Evolutionary conservation across 108 stramenopile genomes (phyloP), one percentile per base, ranked within the genome.

Genomic region (Discostella stelligeroides): DNA sequence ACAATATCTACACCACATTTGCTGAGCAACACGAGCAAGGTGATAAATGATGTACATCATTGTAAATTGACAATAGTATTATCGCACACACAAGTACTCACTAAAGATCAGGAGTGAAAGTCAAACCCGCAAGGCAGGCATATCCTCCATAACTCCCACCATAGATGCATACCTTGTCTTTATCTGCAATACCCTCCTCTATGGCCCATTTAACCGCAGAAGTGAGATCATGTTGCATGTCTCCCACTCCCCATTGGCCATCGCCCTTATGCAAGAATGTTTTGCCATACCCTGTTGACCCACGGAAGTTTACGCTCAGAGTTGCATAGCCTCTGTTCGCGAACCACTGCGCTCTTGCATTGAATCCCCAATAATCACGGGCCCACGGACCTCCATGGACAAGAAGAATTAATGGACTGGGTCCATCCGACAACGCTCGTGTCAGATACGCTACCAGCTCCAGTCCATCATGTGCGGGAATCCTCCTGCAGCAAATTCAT

Each of bases 381-480:
- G 82, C 84, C 84, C 84, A 84, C 0, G 86, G 86, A 29, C 86
- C 86, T 42, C 86, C 86, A 55, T 87, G 86, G 28, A 87, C 84
- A 34, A 82, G 56, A 40, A 86, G 66, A 60, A 86, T 73, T 34
- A 86, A 48, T 40, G 86, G 86, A 34, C 73, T 84, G 5, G 66
- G 63, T 12, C 60, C 76, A 15, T 74, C 68, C 30, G 70, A 49
- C 2, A 63, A 57, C 1, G 83, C 60, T 60, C 73, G 76, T 11
- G 83, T 86, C 34, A 86, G 42, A 54, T 84, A 86, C 1, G 76
- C 81, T 1, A 86, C 83, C 20, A 86, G 39, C 34, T 82, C 81
- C 56, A 84, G 50, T 17, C 83, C 83, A 80, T 86, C 86, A 14
- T 81, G 58, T 27, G 86, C 73, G 14, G 59, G 68, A 25, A 86